Conservation (phyloP, 1,139 yeast genomes). For the Lizanozyma gosingica region DNA sequence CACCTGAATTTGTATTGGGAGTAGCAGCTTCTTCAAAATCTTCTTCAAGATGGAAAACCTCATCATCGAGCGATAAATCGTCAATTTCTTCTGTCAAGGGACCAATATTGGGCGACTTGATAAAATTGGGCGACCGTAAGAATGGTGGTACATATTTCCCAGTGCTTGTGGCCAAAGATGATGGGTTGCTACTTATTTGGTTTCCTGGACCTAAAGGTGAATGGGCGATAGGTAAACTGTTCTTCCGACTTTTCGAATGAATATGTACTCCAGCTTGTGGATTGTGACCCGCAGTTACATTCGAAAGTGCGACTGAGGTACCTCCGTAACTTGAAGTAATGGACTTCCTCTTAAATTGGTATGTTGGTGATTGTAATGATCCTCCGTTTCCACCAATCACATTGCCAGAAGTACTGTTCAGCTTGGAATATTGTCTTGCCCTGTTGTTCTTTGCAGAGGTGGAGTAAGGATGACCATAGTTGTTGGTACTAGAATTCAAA, state of each 20-base stretch:
- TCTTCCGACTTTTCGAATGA: background rate
- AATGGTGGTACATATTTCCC: constrained; percentile 41
- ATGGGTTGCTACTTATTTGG: background rate
- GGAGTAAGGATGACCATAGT: no score
- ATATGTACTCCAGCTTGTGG: background rate
- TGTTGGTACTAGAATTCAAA: no score
- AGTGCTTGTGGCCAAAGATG: constrained; percentile 7
- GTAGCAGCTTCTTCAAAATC: constrained; percentile 21
- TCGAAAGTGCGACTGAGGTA: constrained; percentile 1
- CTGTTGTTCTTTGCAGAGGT: no score
- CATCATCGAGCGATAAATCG: constrained; percentile 26
- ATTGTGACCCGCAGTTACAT: background rate
- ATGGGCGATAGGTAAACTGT: background rate
- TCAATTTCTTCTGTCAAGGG: constrained; percentile 35
- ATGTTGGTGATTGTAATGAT: background rate
- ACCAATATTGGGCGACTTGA: constrained; percentile 25
- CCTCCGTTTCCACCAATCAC: background rate
- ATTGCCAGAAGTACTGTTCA: background rate
- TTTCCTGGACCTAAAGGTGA: background rate
- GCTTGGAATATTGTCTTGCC: background rate
- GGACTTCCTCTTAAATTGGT: background rate
- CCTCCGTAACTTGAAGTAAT: background rate
- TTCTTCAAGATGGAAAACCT: constrained; percentile 38
- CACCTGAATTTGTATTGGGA: background rate
- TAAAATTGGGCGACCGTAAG: constrained; percentile 30